Conservation (phyloP, 2,329 filamentous ascomycete species). For the Colletotrichum horii region DNA sequence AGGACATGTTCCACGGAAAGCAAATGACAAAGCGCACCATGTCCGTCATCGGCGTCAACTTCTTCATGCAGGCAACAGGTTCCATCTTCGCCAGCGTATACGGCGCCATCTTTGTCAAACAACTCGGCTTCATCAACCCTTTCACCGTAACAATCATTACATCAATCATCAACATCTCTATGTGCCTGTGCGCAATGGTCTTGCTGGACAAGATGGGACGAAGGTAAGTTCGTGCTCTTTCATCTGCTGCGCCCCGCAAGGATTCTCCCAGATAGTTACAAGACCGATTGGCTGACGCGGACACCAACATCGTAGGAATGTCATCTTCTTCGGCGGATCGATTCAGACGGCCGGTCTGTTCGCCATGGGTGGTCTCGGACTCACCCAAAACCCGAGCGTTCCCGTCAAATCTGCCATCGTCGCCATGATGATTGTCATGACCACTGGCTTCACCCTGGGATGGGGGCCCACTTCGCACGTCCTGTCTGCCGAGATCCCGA, state of each 20-base stretch:
- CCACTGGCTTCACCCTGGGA: slow-evolving; percentile 32
- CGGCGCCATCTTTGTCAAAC: slow-evolving; percentile 33
- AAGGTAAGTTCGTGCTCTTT: background rate
- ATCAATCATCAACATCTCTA: slow-evolving; percentile 23
- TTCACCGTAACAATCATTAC: slow-evolving; percentile 26
- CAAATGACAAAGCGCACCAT: slow-evolving; percentile 28
- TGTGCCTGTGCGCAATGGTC: slow-evolving; percentile 19
- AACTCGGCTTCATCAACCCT: slow-evolving; percentile 31
- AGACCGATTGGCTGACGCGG: background rate
- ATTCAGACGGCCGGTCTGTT: background rate
- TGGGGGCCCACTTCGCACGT: slow-evolving; percentile 41
- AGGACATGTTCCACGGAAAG: slow-evolving; percentile 28
- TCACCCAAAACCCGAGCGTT: slow-evolving; percentile 10
- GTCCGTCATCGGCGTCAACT: slow-evolving; percentile 30
- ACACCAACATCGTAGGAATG: background rate
- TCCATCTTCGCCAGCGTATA: slow-evolving; percentile 33
- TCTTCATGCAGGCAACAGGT: slow-evolving; percentile 35
- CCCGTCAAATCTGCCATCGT: slow-evolving; percentile 32
- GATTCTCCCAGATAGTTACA: background rate
- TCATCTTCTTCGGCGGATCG: slow-evolving; percentile 1
- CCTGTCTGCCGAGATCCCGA: slow-evolving; percentile 37
- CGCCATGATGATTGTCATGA: slow-evolving; percentile 35
- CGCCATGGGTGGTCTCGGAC: background rate
- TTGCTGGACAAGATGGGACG: slow-evolving; percentile 26
- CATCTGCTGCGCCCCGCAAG: background rate